These are phyloP conservation scores for Vitis labrusca DNA, from an alignment of 164 flowering plant genomes.

Conservation along the genomic window DNA sequence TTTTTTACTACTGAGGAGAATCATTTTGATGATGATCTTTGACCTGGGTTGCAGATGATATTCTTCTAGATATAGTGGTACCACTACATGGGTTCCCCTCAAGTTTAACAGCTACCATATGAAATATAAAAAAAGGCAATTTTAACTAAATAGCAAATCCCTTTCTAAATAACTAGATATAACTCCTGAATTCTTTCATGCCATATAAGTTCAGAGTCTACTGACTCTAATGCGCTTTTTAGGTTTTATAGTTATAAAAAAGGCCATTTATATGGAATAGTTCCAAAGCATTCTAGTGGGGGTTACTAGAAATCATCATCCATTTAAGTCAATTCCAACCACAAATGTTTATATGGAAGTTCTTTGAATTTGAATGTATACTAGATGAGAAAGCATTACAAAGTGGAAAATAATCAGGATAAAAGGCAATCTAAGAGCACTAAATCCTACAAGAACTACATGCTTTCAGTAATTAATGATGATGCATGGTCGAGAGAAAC, in stretches of 20 bases:
- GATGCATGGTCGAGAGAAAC: slow-evolving; percentile 16
- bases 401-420: slow-evolving; percentile 7
- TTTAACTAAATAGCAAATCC: no score
- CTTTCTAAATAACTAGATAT: no score
- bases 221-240: background rate
- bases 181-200: no score
- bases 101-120: no score
- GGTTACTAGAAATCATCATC: background rate
- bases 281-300: slow-evolving; percentile 3
- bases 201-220: background rate
- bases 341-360: background rate
- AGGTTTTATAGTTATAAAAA: background rate
- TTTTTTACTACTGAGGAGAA: no score
- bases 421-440: slow-evolving; percentile 4
- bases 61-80: no score
- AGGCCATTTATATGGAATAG: background rate
- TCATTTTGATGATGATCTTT: no score
- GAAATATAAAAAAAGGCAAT: no score
- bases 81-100: no score
- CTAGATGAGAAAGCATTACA: background rate
- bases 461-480: background rate
- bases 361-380: slow-evolving; percentile 2
- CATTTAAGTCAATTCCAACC: slow-evolving; percentile 4
- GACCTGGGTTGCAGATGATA: no score
- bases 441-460: slow-evolving; percentile 16